Conservation (phyloP, 208 protist species). For the Strigomonas culicis region DNA sequence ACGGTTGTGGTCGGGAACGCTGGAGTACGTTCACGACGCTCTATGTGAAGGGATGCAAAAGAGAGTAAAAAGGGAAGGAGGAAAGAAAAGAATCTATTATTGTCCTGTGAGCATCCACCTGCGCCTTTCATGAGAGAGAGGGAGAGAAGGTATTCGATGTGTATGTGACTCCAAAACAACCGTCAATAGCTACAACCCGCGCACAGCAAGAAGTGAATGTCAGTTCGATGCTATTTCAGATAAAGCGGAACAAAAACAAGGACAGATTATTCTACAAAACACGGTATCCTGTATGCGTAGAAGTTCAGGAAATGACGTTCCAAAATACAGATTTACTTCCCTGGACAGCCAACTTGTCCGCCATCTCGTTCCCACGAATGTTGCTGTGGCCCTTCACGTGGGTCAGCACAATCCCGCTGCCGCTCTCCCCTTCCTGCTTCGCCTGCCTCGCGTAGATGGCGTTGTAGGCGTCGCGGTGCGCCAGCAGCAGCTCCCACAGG, state of each 20-base stretch:
- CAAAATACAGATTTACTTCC: conserved; percentile 19
- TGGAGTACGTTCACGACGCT: too few relatives aligned
- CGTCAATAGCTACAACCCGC: neutral
- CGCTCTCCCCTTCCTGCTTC: conserved; percentile 1
- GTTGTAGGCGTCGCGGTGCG: conserved; percentile 40
- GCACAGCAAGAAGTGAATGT: too few relatives aligned
- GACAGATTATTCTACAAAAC: neutral
- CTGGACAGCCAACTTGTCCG: conserved; percentile 42
- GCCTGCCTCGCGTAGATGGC: conserved; percentile 24
- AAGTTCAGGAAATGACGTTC: neutral
- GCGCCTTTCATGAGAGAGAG: neutral
- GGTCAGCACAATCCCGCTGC: conserved; percentile 36
- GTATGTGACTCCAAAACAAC: neutral
- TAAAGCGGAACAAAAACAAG: neutral
- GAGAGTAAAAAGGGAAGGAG: neutral
- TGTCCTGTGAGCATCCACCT: neutral
- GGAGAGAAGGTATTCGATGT: neutral
- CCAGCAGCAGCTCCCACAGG: conserved; percentile 51
- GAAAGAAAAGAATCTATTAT: neutral
- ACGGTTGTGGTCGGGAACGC: too few relatives aligned
- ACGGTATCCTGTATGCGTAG: neutral
- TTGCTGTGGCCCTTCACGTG: conserved; percentile 73
- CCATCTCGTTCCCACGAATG: conserved; percentile 71
- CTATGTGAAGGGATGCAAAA: neutral
- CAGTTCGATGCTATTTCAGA: too few relatives aligned